A percentile compares a stretch with the other conserved stretches of the same genome.
These are phyloP conservation scores for Amanita brunnescens DNA, from an alignment of 768 basidiomycete species.

Conservation along the genomic window DNA sequence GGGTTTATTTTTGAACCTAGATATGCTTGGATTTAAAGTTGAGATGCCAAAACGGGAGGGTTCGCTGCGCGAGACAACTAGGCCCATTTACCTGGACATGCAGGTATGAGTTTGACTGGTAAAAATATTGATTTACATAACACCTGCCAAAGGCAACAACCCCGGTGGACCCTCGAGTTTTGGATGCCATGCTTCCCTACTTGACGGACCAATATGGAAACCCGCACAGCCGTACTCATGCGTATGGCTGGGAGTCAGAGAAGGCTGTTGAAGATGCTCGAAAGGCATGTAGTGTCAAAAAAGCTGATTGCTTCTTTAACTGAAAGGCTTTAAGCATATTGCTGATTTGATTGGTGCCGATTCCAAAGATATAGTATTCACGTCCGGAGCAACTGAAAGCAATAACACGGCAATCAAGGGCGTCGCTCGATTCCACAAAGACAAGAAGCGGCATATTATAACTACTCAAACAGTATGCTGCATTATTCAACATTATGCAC, in stretches of 20 bases:
- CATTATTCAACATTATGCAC: neutral
- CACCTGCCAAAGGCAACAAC: constrained; percentile 71
- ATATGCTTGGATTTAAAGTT: constrained; percentile 86
- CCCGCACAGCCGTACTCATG: constrained; percentile 96
- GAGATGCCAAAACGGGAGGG: constrained; percentile 54
- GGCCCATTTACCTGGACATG: constrained; percentile 98
- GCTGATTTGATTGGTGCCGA: constrained; percentile 93
- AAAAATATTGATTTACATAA: constrained; percentile 7
- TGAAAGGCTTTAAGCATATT: constrained; percentile 48
- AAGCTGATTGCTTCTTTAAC: constrained; percentile 1
- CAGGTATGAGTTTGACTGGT: constrained; percentile 45
- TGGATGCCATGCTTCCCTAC: constrained; percentile 95
- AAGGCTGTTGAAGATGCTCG: constrained; percentile 88
- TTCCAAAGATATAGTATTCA: constrained; percentile 93
- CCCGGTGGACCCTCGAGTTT: constrained; percentile 91
- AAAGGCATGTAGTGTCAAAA: constrained; percentile 37
- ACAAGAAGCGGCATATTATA: constrained; percentile 89
- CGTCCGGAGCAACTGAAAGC: constrained; percentile 94
- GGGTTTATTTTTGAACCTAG: constrained; percentile 26
- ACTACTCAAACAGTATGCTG: constrained; percentile 82
- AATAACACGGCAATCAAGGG: constrained; percentile 99
- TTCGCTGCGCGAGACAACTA: constrained; percentile 47
- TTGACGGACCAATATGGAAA: constrained; percentile 95
- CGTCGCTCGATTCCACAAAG: constrained; percentile 89
- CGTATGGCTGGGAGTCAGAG: constrained; percentile 99